Evolutionary conservation across 106 monocot genomes (phyloP).

Genomic region (Posidonia australis): DNA sequence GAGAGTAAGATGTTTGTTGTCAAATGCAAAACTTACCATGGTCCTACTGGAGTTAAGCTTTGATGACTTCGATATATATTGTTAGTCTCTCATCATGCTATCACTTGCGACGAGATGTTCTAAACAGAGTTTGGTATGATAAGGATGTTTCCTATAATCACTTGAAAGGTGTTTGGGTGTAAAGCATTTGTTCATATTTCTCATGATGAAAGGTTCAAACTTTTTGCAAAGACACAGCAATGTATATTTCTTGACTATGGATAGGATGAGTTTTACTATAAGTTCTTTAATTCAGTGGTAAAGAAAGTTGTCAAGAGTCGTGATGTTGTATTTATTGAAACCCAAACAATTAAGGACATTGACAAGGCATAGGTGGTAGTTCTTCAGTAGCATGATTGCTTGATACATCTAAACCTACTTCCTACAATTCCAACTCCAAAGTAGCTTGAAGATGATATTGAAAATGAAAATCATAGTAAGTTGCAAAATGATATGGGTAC

Average conservation of each 20-base stretch:
- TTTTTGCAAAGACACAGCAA: conserved; percentile 1
- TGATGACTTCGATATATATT: background rate
- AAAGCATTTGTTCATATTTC: background rate
- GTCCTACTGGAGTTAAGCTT: background rate
- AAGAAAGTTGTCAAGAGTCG: background rate
- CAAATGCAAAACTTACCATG: background rate
- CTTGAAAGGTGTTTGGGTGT: too few relatives aligned
- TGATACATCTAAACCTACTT: background rate
- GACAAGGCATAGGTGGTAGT: background rate
- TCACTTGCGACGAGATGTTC: background rate
- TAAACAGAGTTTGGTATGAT: background rate
- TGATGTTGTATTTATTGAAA: conserved; percentile 6
- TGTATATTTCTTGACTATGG: conserved; percentile 1
- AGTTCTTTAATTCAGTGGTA: background rate
- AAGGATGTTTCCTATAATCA: conserved; percentile 3
- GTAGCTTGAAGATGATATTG: background rate
- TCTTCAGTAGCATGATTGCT: background rate
- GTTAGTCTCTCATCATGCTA: background rate
- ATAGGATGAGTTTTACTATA: conserved; percentile 3
- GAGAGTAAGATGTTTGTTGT: background rate
- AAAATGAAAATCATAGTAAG: too few relatives aligned
- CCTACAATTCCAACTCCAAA: background rate
- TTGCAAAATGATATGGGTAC: background rate
- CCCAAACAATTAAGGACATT: conserved; percentile 2
- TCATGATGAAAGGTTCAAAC: conserved; percentile 1